Base-by-base conservation (phyloP, 2,329 filamentous ascomycete genomes). In the Teratosphaeria destructans region DNA sequence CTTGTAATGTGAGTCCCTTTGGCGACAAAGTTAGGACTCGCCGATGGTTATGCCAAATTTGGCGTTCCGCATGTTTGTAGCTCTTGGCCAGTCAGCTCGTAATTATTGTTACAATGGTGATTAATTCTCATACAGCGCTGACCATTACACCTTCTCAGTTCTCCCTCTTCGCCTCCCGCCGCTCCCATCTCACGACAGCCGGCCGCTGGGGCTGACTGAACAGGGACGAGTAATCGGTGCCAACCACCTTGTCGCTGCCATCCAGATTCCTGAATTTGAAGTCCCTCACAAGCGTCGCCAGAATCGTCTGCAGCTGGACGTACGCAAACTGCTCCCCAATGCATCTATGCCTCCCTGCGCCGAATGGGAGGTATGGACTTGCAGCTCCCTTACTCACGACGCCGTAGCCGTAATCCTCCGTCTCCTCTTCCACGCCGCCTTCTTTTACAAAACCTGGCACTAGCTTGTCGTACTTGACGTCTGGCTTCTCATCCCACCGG, bases 251-350 rank as follows among this genome's bases (percentile, higher is more conserved):
- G 70, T 84, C 78, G 72, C 82, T 83, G n/a, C 88, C 87, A 67
- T 88, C 85, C 2, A 85, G 73, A 67, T 90, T 95, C 70, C 81
- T 80, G 73, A 96, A 84, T 78, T 90, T 93, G 78, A 96, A 89
- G 57, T 85, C 73, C 56, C 90, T 82, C 49, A 95, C 88, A 65
- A 92, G 77, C 60, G 85, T 85, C 56, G 86, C 90, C 12, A 87
- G 79, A 65, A 97, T 95, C 53, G 90, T 91, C 72, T 92, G 87
- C 63, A 97, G 80, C 77, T 97, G 93, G 60, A 95, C 81, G 72
- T 95, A 95, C 66, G 93, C 93, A 74, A 96, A 97, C 71, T 96
- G 90, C 80, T 97, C 93, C 65, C 93, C 93, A 71, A 97, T 96
- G 76, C 93, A 97, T 65, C 93, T 82, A 76, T 97, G 93, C 66